These are phyloP conservation scores for Cocos nucifera DNA, from an alignment of 176 grass and related monocot species.

Conservation along the genomic window DNA sequence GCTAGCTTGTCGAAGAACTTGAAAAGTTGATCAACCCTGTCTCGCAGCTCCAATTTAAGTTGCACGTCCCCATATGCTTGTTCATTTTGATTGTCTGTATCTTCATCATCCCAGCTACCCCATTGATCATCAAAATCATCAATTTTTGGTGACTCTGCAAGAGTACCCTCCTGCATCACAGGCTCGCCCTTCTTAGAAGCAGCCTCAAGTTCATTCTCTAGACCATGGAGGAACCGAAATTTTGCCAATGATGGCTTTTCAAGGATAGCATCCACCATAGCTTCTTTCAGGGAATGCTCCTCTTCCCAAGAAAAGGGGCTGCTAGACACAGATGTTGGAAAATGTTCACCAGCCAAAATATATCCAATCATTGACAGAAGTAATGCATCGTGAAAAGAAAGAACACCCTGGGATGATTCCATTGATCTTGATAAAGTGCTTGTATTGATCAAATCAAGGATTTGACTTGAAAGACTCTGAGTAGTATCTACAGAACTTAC, in stretches of 20 bases:
- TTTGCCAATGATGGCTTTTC: constrained; percentile 65
- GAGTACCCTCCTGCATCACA: constrained; percentile 28
- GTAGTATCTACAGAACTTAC: constrained; percentile 74
- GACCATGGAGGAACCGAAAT: constrained; percentile 56
- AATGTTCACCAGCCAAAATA: constrained; percentile 89
- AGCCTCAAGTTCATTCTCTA: constrained; percentile 65
- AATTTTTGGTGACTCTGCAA: constrained; percentile 30
- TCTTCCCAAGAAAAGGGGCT: constrained; percentile 98
- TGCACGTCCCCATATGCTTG: constrained; percentile 63
- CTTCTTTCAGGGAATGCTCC: constrained; percentile 82
- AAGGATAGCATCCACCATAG: constrained; percentile 77
- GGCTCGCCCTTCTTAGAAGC: constrained; percentile 38
- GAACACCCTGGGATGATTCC: constrained; percentile 41
- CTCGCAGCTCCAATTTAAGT: constrained; percentile 86
- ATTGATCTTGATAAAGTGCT: constrained; percentile 51
- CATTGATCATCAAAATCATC: constrained; percentile 96
- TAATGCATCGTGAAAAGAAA: constrained; percentile 79
- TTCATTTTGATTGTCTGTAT: constrained; percentile 52
- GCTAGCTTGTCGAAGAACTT: constrained; percentile 80
- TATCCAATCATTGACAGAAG: constrained; percentile 82
- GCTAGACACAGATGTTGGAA: constrained; percentile 70
- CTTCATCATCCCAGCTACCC: constrained; percentile 87
- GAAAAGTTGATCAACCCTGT: constrained; percentile 87
- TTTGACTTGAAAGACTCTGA: constrained; percentile 88
- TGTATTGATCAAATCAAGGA: constrained; percentile 94